A percentile compares a stretch with the other conserved stretches of the same genome.
These are phyloP conservation scores for Colletotrichum spinosum DNA, from an alignment of 2,329 filamentous ascomycete species.

Conservation along the genomic window DNA sequence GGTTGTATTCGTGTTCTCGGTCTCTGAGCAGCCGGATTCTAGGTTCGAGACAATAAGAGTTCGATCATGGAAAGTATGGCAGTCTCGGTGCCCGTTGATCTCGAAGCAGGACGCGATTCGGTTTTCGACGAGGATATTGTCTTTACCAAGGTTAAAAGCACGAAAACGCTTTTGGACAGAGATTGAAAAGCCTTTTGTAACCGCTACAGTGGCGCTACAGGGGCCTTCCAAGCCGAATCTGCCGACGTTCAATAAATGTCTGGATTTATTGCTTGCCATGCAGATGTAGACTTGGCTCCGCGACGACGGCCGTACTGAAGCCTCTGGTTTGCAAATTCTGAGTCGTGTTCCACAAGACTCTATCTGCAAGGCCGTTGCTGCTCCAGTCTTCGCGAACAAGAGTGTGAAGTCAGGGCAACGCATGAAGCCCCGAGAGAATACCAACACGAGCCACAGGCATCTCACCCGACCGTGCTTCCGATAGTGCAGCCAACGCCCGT, in stretches of 20 bases:
- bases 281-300: constrained; percentile 14
- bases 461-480: neutral
- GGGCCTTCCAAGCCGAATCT: constrained; percentile 10
- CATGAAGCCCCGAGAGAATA: rapidly evolving
- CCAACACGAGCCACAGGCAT: neutral
- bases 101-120: neutral
- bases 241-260: constrained; percentile 1
- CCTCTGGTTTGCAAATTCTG: constrained; percentile 2
- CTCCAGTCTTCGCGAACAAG: constrained; percentile 1
- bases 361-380: neutral
- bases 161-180: neutral
- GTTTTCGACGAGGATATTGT: constrained; percentile 1
- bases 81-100: neutral
- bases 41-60: constrained; percentile 5
- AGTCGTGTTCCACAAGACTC: constrained; percentile 6
- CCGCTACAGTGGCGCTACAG: neutral
- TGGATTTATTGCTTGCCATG: constrained; percentile 11
- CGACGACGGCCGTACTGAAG: constrained; percentile 8
- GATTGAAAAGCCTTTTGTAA: constrained; percentile 17
- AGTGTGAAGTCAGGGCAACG: rapidly evolving
- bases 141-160: neutral
- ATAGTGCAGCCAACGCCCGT: neutral
- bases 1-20: neutral
- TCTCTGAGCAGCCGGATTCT: constrained; percentile 12
- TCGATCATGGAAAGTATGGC: neutral